Base-by-base conservation (phyloP, 2,329 filamentous ascomycete genomes). In the Microdochium bolleyi region DNA sequence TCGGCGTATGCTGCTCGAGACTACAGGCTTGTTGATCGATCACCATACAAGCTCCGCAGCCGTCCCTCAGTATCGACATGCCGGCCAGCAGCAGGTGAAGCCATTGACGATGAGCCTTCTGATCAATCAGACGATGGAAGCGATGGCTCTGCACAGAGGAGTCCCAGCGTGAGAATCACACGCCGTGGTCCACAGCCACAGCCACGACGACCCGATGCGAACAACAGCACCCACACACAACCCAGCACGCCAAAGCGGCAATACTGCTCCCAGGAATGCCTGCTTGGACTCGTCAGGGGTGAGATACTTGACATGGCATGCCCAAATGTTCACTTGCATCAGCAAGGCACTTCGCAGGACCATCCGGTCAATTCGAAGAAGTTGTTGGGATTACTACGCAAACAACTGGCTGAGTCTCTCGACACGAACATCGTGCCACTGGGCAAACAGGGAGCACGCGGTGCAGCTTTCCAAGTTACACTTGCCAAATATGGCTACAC, bases 401-500 rank as follows among this genome's bases (percentile, higher is more conserved):
- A 65, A 48, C 65, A 72, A 56, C 60, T 72, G 1, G 1, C 56
- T 9, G 50, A 49, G 3, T 62, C 61, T 11, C 49, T 69, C 1
- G 69, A 68, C 34, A 52, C 63, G 27, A 64, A 68, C 2, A 64
- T 69, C 24, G 52, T 54, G 1, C 57, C 50, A 10, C 52, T 73
- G 0, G 54, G 58, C 9, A 21, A 60, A n/a, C 53, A 60, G 25
- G 68, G 73, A 4, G 57, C 70, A 1, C 63, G 67, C 9, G 66
- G 71, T 16, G 69, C 66, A 3, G 58, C 75, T 5, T 76, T 77
- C 56, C 61, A 65, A 52, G 58, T 76, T 3, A 71, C 67, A 9
- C 62, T 77, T 38, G 57, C 68, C 24, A 60, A 54, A 2, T 67
- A 74, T 55, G 66, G 71, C 54, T 77, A 76, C 60, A 73, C 67